Percentiles rank a stretch among this genome's conserved stretches.
These are phyloP conservation scores for Astrephomene gubernaculifera DNA, from an alignment of 139 green algal genomes.

Conservation along the genomic window DNA sequence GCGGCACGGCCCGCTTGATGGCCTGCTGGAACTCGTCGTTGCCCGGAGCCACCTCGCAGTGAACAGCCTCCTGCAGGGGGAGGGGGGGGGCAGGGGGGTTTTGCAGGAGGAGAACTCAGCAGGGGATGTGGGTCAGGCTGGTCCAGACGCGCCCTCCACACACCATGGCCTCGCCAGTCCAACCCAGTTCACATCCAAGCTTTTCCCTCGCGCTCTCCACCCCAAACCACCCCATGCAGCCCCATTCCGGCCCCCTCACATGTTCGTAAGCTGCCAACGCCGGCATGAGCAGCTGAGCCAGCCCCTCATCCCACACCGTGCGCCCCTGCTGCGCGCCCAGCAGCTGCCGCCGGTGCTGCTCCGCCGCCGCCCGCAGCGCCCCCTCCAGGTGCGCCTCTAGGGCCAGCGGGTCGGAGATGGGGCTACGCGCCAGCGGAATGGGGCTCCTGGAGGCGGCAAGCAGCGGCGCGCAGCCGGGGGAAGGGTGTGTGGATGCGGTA, in stretches of 20 bases:
- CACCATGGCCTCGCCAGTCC: too few relatives aligned
- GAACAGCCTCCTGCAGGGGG: conserved; percentile 55
- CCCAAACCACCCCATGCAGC: neutral
- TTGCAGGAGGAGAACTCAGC: too few relatives aligned
- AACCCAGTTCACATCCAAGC: too few relatives aligned
- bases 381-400: conserved; percentile 54
- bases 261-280: conserved; percentile 68
- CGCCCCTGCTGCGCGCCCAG: neutral
- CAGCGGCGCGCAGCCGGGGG: too few relatives aligned
- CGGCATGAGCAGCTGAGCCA: conserved; percentile 68
- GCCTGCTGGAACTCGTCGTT: conserved; percentile 70
- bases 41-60: conserved; percentile 54
- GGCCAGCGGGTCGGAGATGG: conserved; percentile 12
- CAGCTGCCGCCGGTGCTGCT: conserved; percentile 12
- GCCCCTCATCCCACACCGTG: conserved; percentile 54
- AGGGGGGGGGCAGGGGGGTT: neutral
- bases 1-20: conserved; percentile 66
- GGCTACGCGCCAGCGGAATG: conserved; percentile 30
- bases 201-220: too few relatives aligned
- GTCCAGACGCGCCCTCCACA: too few relatives aligned
- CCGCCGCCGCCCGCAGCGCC: conserved; percentile 21
- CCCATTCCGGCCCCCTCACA: neutral
- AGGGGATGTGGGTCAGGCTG: too few relatives aligned
- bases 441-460: conserved; percentile 9
- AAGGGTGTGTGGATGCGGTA: too few relatives aligned